Conservation (phyloP, 148 eudicot species). For the Euryodendron excelsum region DNA sequence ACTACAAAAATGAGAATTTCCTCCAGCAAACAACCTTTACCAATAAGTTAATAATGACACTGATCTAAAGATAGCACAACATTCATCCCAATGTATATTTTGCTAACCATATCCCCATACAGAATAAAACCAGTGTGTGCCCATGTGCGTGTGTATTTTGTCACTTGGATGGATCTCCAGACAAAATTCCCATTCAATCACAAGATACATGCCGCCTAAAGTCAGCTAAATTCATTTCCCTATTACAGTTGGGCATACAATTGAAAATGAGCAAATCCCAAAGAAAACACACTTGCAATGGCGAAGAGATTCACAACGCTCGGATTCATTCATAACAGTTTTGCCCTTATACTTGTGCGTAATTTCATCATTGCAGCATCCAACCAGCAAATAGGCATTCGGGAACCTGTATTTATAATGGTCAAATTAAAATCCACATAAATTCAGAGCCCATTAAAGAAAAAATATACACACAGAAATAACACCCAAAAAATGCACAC, state of each 20-base stretch:
- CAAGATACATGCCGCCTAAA: not conserved
- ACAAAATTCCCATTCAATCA: not conserved
- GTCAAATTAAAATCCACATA: not conserved
- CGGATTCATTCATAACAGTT: conserved; percentile 64
- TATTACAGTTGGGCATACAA: not conserved
- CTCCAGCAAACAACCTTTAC: not conserved
- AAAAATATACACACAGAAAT: not conserved
- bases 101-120: not conserved
- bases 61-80: not conserved
- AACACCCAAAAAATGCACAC: not conserved
- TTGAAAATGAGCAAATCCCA: not conserved
- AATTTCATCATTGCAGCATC: conserved; percentile 67
- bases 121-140: not conserved
- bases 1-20: not conserved
- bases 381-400: conserved; percentile 68
- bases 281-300: conserved; percentile 59
- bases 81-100: not conserved
- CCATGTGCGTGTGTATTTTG: not conserved
- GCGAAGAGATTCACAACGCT: conserved; percentile 77
- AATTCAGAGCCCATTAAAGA: not conserved
- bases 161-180: not conserved
- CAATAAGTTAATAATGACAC: not conserved
- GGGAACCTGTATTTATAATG: conserved; percentile 43
- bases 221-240: not conserved
- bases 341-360: conserved; percentile 70